Percentiles rank a stretch among this genome's conserved stretches.
These are phyloP conservation scores for Apophysomyces variabilis DNA, from an alignment of 371 early-diverging fungal genomes.

Conservation along the genomic window DNA sequence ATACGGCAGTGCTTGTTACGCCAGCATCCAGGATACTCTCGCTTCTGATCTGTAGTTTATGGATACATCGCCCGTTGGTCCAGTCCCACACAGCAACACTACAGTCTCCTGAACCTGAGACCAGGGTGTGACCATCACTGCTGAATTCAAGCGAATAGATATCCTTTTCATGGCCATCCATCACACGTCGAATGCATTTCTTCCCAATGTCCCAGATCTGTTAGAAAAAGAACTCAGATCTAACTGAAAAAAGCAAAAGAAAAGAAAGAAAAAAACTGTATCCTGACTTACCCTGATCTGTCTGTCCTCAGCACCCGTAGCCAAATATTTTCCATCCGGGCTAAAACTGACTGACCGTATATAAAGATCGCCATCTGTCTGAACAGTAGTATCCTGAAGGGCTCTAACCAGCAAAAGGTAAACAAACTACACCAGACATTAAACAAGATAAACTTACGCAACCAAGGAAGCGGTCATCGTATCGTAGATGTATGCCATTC, in stretches of 20 bases:
- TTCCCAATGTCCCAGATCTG: conserved; percentile 81
- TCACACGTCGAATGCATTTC: conserved; percentile 65
- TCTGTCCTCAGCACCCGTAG: conserved; percentile 62
- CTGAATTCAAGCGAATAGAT: conserved; percentile 96
- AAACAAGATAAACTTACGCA: not conserved
- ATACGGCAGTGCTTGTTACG: conserved; percentile 92
- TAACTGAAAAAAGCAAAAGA: conserved; percentile 4
- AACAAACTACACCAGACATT: not conserved
- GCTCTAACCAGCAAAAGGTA: conserved; percentile 42
- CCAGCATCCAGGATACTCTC: conserved; percentile 86
- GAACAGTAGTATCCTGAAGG: conserved; percentile 74
- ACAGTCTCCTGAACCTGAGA: conserved; percentile 94
- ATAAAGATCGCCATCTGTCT: conserved; percentile 75
- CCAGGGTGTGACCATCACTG: conserved; percentile 86
- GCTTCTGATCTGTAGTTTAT: conserved; percentile 78
- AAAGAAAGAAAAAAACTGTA: not conserved
- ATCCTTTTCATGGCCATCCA: conserved; percentile 94
- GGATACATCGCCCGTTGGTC: conserved; percentile 71
- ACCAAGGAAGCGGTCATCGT: conserved; percentile 57
- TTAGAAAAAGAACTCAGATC: not conserved
- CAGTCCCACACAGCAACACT: conserved; percentile 89
- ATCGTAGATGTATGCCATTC: conserved; percentile 85
- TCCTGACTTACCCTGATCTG: conserved; percentile 72
- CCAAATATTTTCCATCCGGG: conserved; percentile 76
- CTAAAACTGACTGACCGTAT: conserved; percentile 96